Evolutionary conservation across 1,139 yeast genomes (phyloP).

Genomic region (Scheffersomyces cryptocercus): DNA sequence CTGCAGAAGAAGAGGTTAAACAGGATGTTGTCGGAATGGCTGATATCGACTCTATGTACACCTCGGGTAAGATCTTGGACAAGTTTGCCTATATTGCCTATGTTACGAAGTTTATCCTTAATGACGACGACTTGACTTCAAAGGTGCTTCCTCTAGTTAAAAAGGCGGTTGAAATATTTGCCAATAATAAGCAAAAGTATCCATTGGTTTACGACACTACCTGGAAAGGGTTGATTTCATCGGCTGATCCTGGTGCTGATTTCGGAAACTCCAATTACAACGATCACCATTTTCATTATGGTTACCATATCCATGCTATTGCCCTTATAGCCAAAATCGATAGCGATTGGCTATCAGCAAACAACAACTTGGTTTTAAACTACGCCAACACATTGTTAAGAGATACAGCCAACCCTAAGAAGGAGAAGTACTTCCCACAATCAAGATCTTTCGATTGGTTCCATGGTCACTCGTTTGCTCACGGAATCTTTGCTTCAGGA

Average conservation of each 20-base stretch:
- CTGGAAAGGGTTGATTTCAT: constrained; percentile 76
- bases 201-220: constrained; percentile 67
- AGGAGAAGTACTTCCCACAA: constrained; percentile 40
- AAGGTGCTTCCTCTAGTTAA: constrained; percentile 53
- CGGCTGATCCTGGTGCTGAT: constrained; percentile 67
- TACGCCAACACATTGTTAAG: constrained; percentile 38
- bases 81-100: constrained; percentile 74
- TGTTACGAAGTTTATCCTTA: constrained; percentile 56
- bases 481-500: constrained; percentile 45
- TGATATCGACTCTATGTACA: constrained; percentile 71
- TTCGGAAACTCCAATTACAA: constrained; percentile 78
- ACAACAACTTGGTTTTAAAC: constrained; percentile 27
- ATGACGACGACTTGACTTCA: constrained; percentile 47
- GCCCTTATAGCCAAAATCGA: constrained; percentile 65
- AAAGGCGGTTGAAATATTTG: constrained; percentile 60
- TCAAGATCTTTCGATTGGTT: constrained; percentile 47
- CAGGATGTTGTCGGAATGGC: constrained; percentile 60
- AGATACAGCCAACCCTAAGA: constrained; percentile 44
- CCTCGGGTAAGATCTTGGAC: constrained; percentile 72
- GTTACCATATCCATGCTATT: constrained; percentile 74
- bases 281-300: constrained; percentile 83
- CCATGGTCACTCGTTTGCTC: constrained; percentile 51
- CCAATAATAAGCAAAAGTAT: constrained; percentile 54
- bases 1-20: constrained; percentile 53
- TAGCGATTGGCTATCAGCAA: constrained; percentile 29